Percentiles rank a stretch among this genome's conserved stretches.
phyloP scores from a whole-genome alignment of 257 asterid species.

The Avicennia marina region DNA sequence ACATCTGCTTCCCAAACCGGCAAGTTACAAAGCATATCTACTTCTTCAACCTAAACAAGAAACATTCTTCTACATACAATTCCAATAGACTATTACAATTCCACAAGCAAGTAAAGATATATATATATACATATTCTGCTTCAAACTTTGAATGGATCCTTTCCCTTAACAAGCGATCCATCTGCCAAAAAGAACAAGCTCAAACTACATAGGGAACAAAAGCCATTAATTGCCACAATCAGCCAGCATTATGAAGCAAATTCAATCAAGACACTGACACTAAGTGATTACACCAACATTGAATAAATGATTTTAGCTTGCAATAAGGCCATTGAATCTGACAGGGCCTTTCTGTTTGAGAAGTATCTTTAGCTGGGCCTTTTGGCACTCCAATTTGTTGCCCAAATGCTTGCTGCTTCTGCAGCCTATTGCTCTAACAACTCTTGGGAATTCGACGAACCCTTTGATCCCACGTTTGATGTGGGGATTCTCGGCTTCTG shows the following conservation, averaged over 20 bases:
- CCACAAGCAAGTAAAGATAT: neutral
- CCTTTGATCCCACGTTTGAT: slow-evolving; percentile 84
- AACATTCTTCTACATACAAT: neutral
- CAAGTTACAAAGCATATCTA: neutral
- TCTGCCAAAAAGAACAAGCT: neutral
- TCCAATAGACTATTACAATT: neutral
- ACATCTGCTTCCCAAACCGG: neutral
- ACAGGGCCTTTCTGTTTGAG: slow-evolving; percentile 51
- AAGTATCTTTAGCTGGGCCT: slow-evolving; percentile 68
- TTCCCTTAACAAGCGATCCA: neutral
- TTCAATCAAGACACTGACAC: neutral
- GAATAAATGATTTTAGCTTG: no score
- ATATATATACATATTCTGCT: no score
- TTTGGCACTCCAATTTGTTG: slow-evolving; percentile 69
- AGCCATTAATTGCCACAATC: neutral
- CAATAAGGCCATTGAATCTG: slow-evolving; percentile 35
- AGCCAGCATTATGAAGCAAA: neutral
- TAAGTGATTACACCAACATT: no score
- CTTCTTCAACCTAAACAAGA: slow-evolving; percentile 2
- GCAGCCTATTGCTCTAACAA: slow-evolving; percentile 64
- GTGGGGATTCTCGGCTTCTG: slow-evolving; percentile 71
- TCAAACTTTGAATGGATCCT: slow-evolving; percentile 5
- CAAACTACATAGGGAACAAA: neutral
- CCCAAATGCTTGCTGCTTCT: slow-evolving; percentile 55
- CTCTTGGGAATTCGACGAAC: slow-evolving; percentile 83